Percentiles rank a stretch among this genome's conserved stretches.
Evolutionary conservation across 2,329 filamentous ascomycete genomes (phyloP).

Genomic region (Ascosphaera pollenicola): DNA sequence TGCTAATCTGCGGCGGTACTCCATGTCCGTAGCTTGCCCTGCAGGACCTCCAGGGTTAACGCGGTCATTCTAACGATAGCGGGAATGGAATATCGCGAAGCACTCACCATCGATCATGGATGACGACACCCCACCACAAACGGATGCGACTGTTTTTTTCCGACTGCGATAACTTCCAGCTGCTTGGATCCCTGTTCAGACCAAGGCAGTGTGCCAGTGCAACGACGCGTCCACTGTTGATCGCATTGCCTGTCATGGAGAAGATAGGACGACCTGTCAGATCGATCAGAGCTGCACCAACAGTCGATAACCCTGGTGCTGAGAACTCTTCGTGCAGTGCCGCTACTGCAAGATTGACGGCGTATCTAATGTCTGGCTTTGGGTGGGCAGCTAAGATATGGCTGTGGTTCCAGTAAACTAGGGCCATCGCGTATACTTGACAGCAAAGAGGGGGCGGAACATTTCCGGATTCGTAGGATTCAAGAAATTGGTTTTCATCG

Average conservation of each 20-base stretch:
- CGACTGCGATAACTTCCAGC: conserved; percentile 28
- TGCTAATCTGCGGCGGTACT: conserved; percentile 29
- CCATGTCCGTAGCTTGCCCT: conserved; percentile 34
- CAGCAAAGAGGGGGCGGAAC: conserved; percentile 35
- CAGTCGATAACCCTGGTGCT: conserved; percentile 34
- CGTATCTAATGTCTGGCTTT: conserved; percentile 35
- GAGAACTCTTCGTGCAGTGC: conserved; percentile 38
- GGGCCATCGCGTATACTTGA: conserved; percentile 34
- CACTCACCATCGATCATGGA: conserved; percentile 31
- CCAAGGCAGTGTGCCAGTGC: conserved; percentile 33
- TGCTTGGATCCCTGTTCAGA: conserved; percentile 30
- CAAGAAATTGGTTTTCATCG: conserved; percentile 31
- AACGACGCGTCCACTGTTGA: conserved; percentile 30
- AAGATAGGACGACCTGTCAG: conserved; percentile 37
- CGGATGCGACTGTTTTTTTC: conserved; percentile 31
- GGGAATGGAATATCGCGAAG: too few relatives aligned
- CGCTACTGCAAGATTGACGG: conserved; percentile 39
- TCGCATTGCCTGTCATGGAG: conserved; percentile 35
- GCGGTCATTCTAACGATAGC: too few relatives aligned
- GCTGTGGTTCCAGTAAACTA: conserved; percentile 35
- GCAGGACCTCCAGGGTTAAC: neutral
- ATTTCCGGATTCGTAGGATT: conserved; percentile 23
- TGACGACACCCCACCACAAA: conserved; percentile 34
- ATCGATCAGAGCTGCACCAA: conserved; percentile 35
- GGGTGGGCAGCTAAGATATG: conserved; percentile 22